phyloP scores from a whole-genome alignment of 805 yeast genomes.

The Saccharomycopsis fermentans region DNA sequence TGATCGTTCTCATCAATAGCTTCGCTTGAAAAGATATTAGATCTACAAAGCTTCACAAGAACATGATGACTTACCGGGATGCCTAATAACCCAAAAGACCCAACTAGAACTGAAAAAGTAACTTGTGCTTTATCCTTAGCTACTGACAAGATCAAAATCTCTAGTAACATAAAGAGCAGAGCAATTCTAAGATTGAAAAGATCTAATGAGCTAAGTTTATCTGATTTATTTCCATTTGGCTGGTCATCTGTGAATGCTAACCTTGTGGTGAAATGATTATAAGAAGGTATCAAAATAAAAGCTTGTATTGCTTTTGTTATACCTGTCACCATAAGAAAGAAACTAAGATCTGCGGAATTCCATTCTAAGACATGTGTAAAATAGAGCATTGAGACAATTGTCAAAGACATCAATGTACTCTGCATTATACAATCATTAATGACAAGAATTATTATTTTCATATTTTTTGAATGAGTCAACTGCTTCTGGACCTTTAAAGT shows the following conservation, averaged over 20 bases:
- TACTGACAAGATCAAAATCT: neutral
- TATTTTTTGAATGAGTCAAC: neutral
- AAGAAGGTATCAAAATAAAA: conserved; percentile 3
- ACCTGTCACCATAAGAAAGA: conserved; percentile 18
- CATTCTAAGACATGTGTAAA: neutral
- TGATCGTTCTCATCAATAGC: conserved; percentile 22
- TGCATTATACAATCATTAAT: neutral
- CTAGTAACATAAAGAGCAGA: neutral
- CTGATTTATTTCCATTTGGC: neutral
- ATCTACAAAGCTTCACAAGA: conserved; percentile 6
- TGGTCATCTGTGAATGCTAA: neutral
- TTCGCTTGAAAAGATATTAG: conserved; percentile 7
- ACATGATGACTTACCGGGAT: neutral
- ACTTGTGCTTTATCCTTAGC: neutral
- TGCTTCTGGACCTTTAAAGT: neutral
- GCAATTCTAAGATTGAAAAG: conserved; percentile 1
- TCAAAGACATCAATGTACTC: neutral
- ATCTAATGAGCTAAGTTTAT: conserved; percentile 3
- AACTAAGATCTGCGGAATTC: neutral
- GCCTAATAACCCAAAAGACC: conserved; percentile 1
- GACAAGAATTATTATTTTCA: neutral
- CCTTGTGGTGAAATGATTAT: neutral
- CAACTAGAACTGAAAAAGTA: neutral
- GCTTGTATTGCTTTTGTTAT: conserved; percentile 6
- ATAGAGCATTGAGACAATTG: neutral